Evolutionary conservation across 2,329 filamentous ascomycete genomes (phyloP).

Genomic region (Alternaria triticimaculans): DNA sequence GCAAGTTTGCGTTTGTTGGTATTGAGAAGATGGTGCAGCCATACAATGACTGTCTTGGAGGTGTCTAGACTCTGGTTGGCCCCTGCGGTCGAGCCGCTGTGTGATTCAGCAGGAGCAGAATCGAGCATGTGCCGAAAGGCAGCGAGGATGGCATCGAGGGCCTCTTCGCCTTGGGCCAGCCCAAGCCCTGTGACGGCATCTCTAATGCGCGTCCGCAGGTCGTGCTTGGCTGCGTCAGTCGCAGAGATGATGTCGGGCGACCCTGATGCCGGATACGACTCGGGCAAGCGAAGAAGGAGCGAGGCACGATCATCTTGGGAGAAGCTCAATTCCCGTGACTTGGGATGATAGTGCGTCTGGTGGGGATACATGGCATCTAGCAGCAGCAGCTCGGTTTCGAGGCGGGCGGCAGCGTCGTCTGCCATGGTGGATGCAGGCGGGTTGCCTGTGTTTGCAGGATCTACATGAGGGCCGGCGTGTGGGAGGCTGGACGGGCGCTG

Average conservation of each 20-base stretch:
- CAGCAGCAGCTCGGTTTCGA: constrained; percentile 50
- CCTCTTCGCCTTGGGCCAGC: constrained; percentile 50
- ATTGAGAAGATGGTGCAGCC: constrained; percentile 56
- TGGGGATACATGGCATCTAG: constrained; percentile 55
- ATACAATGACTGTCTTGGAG: constrained; percentile 52
- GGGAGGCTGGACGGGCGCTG: not conserved
- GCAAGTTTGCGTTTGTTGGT: constrained; percentile 55
- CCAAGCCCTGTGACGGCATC: constrained; percentile 30
- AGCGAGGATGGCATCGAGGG: constrained; percentile 52
- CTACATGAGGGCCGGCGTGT: not conserved
- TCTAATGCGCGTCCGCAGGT: constrained; percentile 46
- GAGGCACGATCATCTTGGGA: constrained; percentile 25
- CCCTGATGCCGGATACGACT: constrained; percentile 45
- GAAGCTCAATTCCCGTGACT: constrained; percentile 50
- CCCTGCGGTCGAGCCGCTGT: not conserved
- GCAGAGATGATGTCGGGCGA: constrained; percentile 51
- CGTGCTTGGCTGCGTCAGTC: constrained; percentile 41
- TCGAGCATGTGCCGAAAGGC: constrained; percentile 42
- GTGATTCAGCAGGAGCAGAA: not conserved
- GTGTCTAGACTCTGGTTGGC: not conserved
- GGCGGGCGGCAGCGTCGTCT: constrained; percentile 22
- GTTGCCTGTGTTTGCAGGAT: not conserved
- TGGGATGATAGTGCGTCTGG: constrained; percentile 44
- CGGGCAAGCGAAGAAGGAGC: constrained; percentile 50
- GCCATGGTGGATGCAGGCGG: constrained; percentile 11